These are phyloP conservation scores for Rosa hybrid DNA, from an alignment of 331 rosid species.

Conservation along the genomic window DNA sequence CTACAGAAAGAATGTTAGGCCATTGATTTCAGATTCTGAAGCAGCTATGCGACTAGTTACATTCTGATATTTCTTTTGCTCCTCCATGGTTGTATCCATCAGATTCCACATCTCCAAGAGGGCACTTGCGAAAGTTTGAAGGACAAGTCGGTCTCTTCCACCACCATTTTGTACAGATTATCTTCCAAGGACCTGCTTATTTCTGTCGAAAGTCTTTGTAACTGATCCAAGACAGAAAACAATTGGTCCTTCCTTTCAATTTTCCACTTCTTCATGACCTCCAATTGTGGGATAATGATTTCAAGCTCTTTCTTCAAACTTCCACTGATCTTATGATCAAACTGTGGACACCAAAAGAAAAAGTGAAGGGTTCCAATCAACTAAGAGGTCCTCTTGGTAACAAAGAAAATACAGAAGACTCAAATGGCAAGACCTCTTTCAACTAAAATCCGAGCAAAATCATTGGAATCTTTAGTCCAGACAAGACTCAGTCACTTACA, in stretches of 20 bases:
- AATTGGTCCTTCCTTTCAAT: constrained; percentile 47
- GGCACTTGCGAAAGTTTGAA: no score
- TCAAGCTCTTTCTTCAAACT: constrained; percentile 53
- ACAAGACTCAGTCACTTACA: constrained; percentile 32
- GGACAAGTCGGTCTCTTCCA: constrained; percentile 62
- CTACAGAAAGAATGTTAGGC: constrained; percentile 55
- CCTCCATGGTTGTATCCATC: no score
- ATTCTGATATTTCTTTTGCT: no score
- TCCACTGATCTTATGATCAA: constrained; percentile 34
- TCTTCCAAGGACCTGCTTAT: constrained; percentile 27
- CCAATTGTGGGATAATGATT: constrained; percentile 36
- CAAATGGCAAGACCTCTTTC: not conserved
- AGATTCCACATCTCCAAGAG: no score
- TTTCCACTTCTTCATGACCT: constrained; percentile 44
- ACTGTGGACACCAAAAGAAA: constrained; percentile 30
- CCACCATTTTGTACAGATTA: constrained; percentile 27
- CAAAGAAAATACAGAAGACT: not conserved
- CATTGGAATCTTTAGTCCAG: constrained; percentile 13
- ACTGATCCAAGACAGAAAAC: constrained; percentile 40
- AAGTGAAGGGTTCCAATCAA: constrained; percentile 8
- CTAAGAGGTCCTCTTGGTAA: not conserved
- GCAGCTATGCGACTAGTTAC: constrained; percentile 61
- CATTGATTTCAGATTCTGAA: constrained; percentile 56
- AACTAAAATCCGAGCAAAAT: not conserved
- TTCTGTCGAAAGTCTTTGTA: constrained; percentile 46